A percentile compares a stretch with the other conserved stretches of the same genome.
phyloP scores from a whole-genome alignment of 257 asterid genomes.

The Solanum paucissectum region DNA sequence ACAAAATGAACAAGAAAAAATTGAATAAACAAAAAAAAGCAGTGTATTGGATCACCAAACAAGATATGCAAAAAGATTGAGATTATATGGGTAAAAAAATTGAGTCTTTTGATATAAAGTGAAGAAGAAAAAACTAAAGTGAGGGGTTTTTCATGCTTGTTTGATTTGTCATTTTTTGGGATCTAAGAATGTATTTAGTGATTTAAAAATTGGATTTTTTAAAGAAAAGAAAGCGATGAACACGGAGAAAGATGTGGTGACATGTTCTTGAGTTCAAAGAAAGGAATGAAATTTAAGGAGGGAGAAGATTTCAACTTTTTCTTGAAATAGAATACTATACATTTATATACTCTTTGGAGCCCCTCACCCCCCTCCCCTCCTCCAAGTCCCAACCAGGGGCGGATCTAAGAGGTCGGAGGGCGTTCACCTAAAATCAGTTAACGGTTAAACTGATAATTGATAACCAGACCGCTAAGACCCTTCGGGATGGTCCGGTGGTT shows the following conservation, averaged over 20 bases:
- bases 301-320: background rate
- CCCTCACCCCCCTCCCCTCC: too few relatives aligned
- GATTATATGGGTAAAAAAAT: background rate
- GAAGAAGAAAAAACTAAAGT: background rate
- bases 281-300: slow-evolving; percentile 8
- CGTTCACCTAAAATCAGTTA: background rate
- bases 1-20: slow-evolving; percentile 1
- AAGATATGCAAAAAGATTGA: background rate
- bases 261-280: slow-evolving; percentile 20
- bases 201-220: background rate
- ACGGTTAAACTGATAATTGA: background rate
- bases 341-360: background rate
- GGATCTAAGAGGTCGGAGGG: background rate
- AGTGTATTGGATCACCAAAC: background rate
- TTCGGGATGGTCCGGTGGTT: background rate
- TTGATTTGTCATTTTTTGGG: background rate
- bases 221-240: background rate
- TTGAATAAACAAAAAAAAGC: background rate
- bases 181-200: background rate
- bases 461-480: fast-evolving
- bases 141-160: background rate
- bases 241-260: slow-evolving; percentile 22
- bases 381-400: background rate
- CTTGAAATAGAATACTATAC: background rate
- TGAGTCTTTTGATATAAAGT: background rate